Percentiles rank a stretch among this genome's conserved stretches.
Evolutionary conservation across 2,329 filamentous ascomycete species (phyloP).

Genomic region (Aspergillus brunneoviolaceus): DNA sequence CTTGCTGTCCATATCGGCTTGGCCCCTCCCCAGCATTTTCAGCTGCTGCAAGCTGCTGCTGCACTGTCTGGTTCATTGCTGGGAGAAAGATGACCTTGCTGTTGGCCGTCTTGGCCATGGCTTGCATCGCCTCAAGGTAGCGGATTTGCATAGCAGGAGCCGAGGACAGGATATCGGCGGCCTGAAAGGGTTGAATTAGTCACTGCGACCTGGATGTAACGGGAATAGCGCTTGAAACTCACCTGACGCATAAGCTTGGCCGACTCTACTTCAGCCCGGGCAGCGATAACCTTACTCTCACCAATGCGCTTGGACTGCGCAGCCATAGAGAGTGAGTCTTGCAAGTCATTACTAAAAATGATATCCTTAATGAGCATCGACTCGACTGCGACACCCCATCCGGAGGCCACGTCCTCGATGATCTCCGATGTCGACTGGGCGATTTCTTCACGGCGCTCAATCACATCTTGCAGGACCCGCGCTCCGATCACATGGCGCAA

Average conservation of each 20-base stretch:
- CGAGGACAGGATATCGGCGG: slow-evolving; percentile 86
- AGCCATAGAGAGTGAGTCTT: slow-evolving; percentile 96
- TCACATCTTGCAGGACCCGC: slow-evolving; percentile 93
- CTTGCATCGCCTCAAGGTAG: slow-evolving; percentile 97
- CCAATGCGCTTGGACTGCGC: slow-evolving; percentile 98
- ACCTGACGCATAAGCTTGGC: slow-evolving; percentile 79
- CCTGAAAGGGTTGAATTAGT: slow-evolving; percentile 38
- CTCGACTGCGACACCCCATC: slow-evolving; percentile 95
- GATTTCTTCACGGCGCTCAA: slow-evolving; percentile 96
- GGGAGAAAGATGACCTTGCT: slow-evolving; percentile 84
- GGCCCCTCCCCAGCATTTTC: slow-evolving; percentile 58
- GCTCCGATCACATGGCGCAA: slow-evolving; percentile 95
- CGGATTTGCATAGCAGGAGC: slow-evolving; percentile 98
- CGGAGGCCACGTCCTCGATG: slow-evolving; percentile 89
- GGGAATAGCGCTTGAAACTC: neutral
- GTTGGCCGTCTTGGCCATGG: slow-evolving; percentile 93
- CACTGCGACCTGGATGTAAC: neutral
- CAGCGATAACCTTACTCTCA: slow-evolving; percentile 97
- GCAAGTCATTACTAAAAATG: slow-evolving; percentile 91
- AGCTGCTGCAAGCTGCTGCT: slow-evolving; percentile 51
- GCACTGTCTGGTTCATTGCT: slow-evolving; percentile 59
- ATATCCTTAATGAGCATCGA: slow-evolving; percentile 99
- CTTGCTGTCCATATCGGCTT: slow-evolving; percentile 50
- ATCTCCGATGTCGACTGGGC: slow-evolving; percentile 94
- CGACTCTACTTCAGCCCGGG: slow-evolving; percentile 91